phyloP scores from a whole-genome alignment of 208 protist genomes.

The Wallacemonas sp. region DNA sequence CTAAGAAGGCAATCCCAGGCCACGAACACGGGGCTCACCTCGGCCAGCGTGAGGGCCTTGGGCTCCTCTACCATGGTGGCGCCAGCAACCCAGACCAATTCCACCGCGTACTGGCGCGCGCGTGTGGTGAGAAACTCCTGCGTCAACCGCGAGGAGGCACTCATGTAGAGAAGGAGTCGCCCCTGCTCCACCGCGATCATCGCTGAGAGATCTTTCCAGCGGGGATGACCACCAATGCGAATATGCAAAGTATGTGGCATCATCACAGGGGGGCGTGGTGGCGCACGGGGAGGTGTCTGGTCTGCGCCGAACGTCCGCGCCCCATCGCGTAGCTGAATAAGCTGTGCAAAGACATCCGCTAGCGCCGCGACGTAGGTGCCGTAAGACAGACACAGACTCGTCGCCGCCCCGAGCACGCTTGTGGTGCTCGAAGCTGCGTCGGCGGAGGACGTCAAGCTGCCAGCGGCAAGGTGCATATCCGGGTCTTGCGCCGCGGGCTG shows the following conservation, averaged over 20 bases:
- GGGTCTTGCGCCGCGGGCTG: not conserved
- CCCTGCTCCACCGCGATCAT: conserved; percentile 59
- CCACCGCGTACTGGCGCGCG: conserved; percentile 20
- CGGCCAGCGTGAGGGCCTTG: conserved; percentile 8
- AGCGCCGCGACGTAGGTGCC: conserved; percentile 26
- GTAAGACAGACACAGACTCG: conserved; percentile 11
- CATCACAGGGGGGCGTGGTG: too few relatives aligned
- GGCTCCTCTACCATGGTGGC: conserved; percentile 53
- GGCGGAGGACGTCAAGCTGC: not conserved
- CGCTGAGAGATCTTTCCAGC: conserved; percentile 48
- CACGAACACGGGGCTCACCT: conserved; percentile 53
- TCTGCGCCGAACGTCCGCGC: not conserved
- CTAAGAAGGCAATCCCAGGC: conserved; percentile 56
- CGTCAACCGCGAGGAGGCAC: conserved; percentile 59
- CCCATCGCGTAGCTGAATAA: conserved; percentile 14
- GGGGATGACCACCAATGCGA: conserved; percentile 40
- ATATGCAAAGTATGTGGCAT: conserved; percentile 46
- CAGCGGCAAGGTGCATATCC: not conserved
- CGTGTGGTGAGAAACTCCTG: conserved; percentile 45
- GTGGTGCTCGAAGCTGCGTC: not conserved
- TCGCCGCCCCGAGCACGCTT: not conserved
- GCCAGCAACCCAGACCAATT: conserved; percentile 60
- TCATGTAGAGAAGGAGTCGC: conserved; percentile 55
- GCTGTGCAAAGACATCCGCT: conserved; percentile 19
- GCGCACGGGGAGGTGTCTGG: not conserved